Evolutionary conservation across 202 grass and related monocot genomes (phyloP).

Genomic region (Zizania palustris): DNA sequence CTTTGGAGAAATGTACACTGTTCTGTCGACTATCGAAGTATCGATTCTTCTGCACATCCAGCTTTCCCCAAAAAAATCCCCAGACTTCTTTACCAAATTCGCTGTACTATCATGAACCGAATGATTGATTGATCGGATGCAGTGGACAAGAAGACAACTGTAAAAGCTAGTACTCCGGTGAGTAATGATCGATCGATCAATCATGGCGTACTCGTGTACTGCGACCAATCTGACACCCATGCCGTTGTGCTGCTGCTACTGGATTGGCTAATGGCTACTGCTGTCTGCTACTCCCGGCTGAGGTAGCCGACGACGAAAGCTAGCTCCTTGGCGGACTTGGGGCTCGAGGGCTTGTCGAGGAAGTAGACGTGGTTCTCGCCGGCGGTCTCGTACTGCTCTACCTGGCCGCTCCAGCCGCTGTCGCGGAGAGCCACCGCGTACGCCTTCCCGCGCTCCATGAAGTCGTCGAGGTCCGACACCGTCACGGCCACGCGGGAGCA

Average conservation of each 20-base stretch:
- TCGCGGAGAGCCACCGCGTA: conserved; percentile 48
- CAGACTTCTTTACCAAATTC: neutral
- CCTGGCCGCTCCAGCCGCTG: conserved; percentile 53
- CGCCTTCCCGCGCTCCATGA: conserved; percentile 49
- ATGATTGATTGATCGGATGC: neutral
- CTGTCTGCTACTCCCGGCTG: conserved; percentile 37
- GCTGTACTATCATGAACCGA: neutral
- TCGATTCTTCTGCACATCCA: conserved; percentile 1
- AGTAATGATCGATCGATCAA: conserved; percentile 15
- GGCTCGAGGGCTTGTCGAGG: conserved; percentile 45
- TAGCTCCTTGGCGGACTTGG: conserved; percentile 48
- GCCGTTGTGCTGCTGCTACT: neutral
- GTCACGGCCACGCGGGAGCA: conserved; percentile 50
- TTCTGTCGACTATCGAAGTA: too few relatives aligned
- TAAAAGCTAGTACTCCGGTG: neutral
- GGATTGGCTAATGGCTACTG: neutral
- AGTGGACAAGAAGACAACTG: conserved; percentile 6
- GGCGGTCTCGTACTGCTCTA: conserved; percentile 48
- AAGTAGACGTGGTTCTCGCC: conserved; percentile 68
- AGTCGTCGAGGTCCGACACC: conserved; percentile 53
- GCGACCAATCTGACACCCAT: conserved; percentile 1
- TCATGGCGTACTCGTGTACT: neutral
- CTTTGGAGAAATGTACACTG: neutral
- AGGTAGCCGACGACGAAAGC: conserved; percentile 47
- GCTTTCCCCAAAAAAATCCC: conserved; percentile 14